These are phyloP conservation scores for Furcasterigmium sp. DNA, from an alignment of 2,329 filamentous ascomycete genomes.

Conservation along the genomic window DNA sequence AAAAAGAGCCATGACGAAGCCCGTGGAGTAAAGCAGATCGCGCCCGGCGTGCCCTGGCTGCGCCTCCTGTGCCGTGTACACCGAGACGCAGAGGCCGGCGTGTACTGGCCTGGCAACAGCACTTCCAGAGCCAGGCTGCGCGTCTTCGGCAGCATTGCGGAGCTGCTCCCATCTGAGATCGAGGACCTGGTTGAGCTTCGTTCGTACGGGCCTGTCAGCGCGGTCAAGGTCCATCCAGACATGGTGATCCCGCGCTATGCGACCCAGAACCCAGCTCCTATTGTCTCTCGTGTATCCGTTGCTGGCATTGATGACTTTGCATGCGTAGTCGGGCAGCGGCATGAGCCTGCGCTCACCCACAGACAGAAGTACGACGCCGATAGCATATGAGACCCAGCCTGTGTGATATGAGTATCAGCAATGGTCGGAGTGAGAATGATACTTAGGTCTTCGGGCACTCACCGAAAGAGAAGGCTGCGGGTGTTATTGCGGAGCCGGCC, in stretches of 20 bases:
- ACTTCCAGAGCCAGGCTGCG: neutral
- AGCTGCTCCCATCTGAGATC: constrained; percentile 5
- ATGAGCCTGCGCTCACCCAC: constrained; percentile 22
- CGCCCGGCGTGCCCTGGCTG: constrained; percentile 7
- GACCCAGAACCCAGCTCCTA: constrained; percentile 34
- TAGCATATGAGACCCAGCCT: constrained; percentile 21
- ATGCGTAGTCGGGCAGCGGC: constrained; percentile 21
- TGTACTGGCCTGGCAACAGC: constrained; percentile 10
- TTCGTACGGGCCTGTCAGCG: constrained; percentile 6
- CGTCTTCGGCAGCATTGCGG: neutral
- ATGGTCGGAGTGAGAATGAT: neutral
- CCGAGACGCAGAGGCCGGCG: constrained; percentile 18
- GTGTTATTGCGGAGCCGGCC: constrained; percentile 16
- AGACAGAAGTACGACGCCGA: constrained; percentile 13
- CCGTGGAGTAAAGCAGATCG: constrained; percentile 19
- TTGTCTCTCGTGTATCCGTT: constrained; percentile 31
- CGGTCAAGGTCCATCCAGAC: constrained; percentile 15
- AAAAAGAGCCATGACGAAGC: constrained; percentile 16
- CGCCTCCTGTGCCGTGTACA: constrained; percentile 14
- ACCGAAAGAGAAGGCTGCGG: constrained; percentile 25
- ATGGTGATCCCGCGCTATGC: constrained; percentile 35
- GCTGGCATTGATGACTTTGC: constrained; percentile 27
- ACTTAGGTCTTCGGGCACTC: neutral
- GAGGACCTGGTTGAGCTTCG: constrained; percentile 8
- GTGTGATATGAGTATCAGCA: neutral